These are phyloP conservation scores for Urochloa ruziziensis DNA, from an alignment of 176 grass and related monocot species.

Conservation along the genomic window DNA sequence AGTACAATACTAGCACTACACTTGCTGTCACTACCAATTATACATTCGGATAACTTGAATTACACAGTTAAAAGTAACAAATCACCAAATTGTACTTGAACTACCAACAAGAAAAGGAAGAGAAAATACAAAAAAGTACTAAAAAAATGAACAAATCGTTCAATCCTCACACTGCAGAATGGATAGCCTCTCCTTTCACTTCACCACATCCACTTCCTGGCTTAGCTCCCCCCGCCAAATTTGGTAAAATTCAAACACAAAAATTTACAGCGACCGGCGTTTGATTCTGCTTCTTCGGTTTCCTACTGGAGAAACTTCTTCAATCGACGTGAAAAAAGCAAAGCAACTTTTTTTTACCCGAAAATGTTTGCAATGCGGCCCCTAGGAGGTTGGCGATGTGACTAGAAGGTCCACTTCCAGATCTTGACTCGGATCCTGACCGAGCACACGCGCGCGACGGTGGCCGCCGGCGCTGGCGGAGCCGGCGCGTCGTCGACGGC, in stretches of 20 bases:
- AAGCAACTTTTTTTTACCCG: constrained; percentile 22
- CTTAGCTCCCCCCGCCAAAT: constrained; percentile 34
- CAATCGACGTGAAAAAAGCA: constrained; percentile 28
- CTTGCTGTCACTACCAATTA: constrained; percentile 25
- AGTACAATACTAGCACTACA: constrained; percentile 13
- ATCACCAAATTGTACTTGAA: constrained; percentile 44
- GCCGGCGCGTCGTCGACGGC: constrained; percentile 34
- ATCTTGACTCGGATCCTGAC: constrained; percentile 98
- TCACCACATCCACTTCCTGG: neutral
- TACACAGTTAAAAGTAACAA: constrained; percentile 34
- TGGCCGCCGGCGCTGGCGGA: constrained; percentile 10
- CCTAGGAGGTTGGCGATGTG: constrained; percentile 6
- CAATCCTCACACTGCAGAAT: constrained; percentile 43
- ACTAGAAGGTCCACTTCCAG: constrained; percentile 99
- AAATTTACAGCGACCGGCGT: constrained; percentile 46
- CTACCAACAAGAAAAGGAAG: constrained; percentile 34
- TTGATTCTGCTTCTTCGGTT: constrained; percentile 35
- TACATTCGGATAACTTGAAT: constrained; percentile 20
- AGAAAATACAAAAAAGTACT: neutral
- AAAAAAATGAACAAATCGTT: constrained; percentile 26
- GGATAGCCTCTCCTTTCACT: neutral
- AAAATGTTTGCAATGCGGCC: constrained; percentile 30
- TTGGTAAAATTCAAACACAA: constrained; percentile 48
- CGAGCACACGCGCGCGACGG: constrained; percentile 56
- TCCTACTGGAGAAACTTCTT: constrained; percentile 10